phyloP scores from a whole-genome alignment of 2,329 filamentous ascomycete genomes.

The Beauveria scarabaeidicola region DNA sequence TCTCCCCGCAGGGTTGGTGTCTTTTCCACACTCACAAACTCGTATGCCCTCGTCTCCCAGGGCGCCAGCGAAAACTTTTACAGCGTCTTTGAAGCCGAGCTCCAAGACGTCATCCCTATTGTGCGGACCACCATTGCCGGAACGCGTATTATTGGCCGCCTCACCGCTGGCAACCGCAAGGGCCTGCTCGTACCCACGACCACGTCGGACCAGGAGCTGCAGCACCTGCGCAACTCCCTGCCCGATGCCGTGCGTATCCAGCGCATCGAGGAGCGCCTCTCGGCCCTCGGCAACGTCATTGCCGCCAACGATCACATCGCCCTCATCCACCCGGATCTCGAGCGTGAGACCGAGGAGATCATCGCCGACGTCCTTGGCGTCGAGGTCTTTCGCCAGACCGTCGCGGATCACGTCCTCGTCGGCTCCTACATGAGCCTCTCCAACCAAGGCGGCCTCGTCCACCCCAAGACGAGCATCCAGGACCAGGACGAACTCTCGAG shows the following conservation, averaged over 20 bases:
- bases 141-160: conserved; percentile 87
- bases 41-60: conserved; percentile 87
- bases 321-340: conserved; percentile 89
- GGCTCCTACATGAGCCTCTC: conserved; percentile 94
- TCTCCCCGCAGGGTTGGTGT: conserved; percentile 68
- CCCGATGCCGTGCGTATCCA: conserved; percentile 90
- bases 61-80: conserved; percentile 99
- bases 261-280: conserved; percentile 93
- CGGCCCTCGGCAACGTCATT: conserved; percentile 93
- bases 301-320: conserved; percentile 95
- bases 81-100: conserved; percentile 94
- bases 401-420: conserved; percentile 93
- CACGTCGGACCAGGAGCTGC: conserved; percentile 95
- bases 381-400: conserved; percentile 87
- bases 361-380: conserved; percentile 89
- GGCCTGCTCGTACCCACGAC: conserved; percentile 92
- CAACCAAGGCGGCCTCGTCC: conserved; percentile 93
- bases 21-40: conserved; percentile 94
- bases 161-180: conserved; percentile 95
- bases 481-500: conserved; percentile 96
- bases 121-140: conserved; percentile 94
- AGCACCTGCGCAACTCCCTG: conserved; percentile 91
- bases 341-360: conserved; percentile 97
- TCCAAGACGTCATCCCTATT: conserved; percentile 95
- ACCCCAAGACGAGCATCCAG: conserved; percentile 93